phyloP scores from a whole-genome alignment of 345 rosid genomes.

The Psidium guajava region DNA sequence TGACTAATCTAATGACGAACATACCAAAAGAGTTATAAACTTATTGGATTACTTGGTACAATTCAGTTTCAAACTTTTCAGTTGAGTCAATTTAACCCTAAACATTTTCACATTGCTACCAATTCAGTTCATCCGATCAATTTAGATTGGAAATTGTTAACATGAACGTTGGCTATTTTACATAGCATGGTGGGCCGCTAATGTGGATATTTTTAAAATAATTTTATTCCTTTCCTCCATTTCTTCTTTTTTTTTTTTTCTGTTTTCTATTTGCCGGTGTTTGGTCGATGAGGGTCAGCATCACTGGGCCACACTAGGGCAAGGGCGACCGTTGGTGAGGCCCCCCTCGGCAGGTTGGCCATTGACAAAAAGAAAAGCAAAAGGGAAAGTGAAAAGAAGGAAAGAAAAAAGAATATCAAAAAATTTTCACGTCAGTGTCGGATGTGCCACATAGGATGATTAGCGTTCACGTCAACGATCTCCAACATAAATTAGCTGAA shows the following conservation, averaged over 20 bases:
- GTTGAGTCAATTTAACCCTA: background rate
- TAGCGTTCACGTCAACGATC: background rate
- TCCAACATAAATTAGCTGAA: background rate
- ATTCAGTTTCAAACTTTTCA: background rate
- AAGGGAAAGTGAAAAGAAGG: no score
- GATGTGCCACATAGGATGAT: no score
- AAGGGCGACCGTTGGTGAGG: no score
- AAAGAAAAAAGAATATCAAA: no score
- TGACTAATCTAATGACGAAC: background rate
- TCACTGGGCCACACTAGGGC: no score
- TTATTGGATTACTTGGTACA: accelerated
- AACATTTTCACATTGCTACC: background rate
- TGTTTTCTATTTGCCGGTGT: no score
- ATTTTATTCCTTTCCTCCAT: background rate
- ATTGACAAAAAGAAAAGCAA: no score
- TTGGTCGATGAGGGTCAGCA: no score
- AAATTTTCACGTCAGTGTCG: no score
- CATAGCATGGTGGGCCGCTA: accelerated
- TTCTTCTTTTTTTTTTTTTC: background rate
- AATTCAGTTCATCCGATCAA: background rate
- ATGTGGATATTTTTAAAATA: background rate
- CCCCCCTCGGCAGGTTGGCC: no score
- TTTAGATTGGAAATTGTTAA: background rate
- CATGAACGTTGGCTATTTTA: background rate
- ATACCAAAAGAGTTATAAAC: background rate